Base-by-base conservation (phyloP, 2,329 filamentous ascomycete genomes). In the Phyllosticta capitalensis region DNA sequence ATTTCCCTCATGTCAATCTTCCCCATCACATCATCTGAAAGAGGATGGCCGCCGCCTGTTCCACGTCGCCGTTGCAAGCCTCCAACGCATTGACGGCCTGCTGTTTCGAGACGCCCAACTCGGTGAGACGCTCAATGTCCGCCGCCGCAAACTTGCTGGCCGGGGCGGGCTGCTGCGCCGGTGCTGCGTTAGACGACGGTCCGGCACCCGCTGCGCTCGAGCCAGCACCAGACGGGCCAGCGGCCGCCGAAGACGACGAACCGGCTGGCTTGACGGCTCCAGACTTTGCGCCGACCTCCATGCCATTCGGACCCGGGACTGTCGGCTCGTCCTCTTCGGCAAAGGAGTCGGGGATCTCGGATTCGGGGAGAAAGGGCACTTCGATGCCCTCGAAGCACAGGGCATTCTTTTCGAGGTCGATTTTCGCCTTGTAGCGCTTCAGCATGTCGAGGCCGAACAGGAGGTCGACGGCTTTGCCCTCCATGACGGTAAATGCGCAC, bases 401-500 rank as follows among this genome's bases (percentile, higher is more conserved):
- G 63, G 86, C 89, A 68, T 94, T 90, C 68, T 87, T 87, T 64
- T 85, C 82, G 12, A 99, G 81, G 71, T 99, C 94, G 68, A 99
- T 92, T 66, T 83, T 88, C 38, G 92, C 94, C 74, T 96, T 92
- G 74, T 97, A 92, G 48, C 94, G 85, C 76, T 95, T 96, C 63
- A 99, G 81, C 90, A 99, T 99, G 73, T 99, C 94, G 50, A 99
- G 78, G 3, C 94, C 94, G 12, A 99, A 83, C 1, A 99, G 82
- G 19, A 99, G 80, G 71, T 97, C 94, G 22, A 99, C 94, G 56
- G 90, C 86, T 75, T 97, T 99, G 64, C 94, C 94, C 76, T 99
- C 94, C 94, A 99, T 99, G 69, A 99, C 94, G 2, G 94, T 99
- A 73, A 99, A 99, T 61, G 91, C 94, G 76, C 92, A 97, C 2